Base-by-base conservation (phyloP, 805 yeast species). In the Metschnikowia anglica region DNA sequence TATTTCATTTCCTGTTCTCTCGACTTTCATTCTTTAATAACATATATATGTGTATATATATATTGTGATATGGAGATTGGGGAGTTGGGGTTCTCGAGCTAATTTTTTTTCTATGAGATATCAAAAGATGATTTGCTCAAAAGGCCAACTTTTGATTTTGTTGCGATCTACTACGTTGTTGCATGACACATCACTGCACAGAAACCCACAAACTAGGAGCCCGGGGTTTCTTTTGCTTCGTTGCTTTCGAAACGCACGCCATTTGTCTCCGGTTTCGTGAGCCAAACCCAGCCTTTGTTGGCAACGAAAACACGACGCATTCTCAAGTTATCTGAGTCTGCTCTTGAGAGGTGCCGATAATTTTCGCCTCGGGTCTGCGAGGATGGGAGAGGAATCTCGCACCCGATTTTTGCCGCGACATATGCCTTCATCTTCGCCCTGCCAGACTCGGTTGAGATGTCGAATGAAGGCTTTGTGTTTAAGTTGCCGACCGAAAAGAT, bases 231-330 rank as follows among this genome's bases (percentile, higher is more conserved):
- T 13, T 4, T 17, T 12, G 17, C 17, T 10, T 10, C 27, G 11
- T 20, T 21, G 26, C n/a, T 28, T 12, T 23, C 17, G 17, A 40
- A 34, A n/a, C 28, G 27, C 29, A 40, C 38, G 28, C 36, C 39
- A 19, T 31, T 34, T 7, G 33, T 23, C 32, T 41, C 39, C 36
- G 18, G 39, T 9, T 21, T 36, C 5, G 45, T 4, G 21, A 41
- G 41, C 45, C 45, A 41, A 17, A 48, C 38, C 52, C 52, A 48
- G n/a, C 52, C 52, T 29, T 46, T 41, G 19, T 37, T 36, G 6
- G 51, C 46, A 15, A 43, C 36, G 21, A 32, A 47, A 6, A 46
- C 46, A 12, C 51, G 39, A 7, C 45, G 24, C 42, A 37, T 38
- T 19, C 20, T 43, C 15, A 13, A 34, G 13, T 30, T 27, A 15